Conservation (phyloP, 495 filamentous ascomycete species). For the Penicillium simplicissimum region DNA sequence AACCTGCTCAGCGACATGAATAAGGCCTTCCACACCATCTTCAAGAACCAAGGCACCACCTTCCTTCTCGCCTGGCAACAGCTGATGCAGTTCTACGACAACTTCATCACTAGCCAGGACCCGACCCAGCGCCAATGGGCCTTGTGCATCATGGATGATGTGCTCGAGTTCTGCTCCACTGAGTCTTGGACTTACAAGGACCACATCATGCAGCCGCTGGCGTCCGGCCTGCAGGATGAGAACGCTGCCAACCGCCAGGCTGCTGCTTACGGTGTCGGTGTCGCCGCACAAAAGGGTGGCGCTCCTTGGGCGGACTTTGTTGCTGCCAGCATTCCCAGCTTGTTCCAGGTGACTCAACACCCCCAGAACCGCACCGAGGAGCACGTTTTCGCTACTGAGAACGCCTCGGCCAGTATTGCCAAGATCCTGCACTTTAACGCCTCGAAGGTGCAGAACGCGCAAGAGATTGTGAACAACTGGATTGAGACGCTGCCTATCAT, state of each 20-base stretch:
- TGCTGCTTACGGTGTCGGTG: constrained; percentile 92
- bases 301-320: constrained; percentile 80
- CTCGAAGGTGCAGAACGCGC: constrained; percentile 67
- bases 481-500: constrained; percentile 85
- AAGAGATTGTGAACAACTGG: constrained; percentile 77
- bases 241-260: constrained; percentile 94
- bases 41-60: constrained; percentile 84
- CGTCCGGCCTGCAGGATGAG: constrained; percentile 77
- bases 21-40: constrained; percentile 99
- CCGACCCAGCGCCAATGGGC: constrained; percentile 97
- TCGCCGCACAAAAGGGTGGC: constrained; percentile 92
- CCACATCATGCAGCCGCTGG: constrained; percentile 81
- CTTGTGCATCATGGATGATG: constrained; percentile 97
- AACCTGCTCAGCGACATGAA: constrained; percentile 98
- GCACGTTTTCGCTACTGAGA: constrained; percentile 96
- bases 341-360: constrained; percentile 81
- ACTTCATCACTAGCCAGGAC: constrained; percentile 79
- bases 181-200: constrained; percentile 79
- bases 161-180: constrained; percentile 91
- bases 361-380: constrained; percentile 84
- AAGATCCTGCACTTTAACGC: constrained; percentile 92
- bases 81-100: constrained; percentile 78
- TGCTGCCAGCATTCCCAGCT: constrained; percentile 69
- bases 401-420: constrained; percentile 93
- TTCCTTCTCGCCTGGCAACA: constrained; percentile 90